Evolutionary conservation across 2,329 filamentous ascomycete species (phyloP).

Genomic region (Exophiala dermatitidis): DNA sequence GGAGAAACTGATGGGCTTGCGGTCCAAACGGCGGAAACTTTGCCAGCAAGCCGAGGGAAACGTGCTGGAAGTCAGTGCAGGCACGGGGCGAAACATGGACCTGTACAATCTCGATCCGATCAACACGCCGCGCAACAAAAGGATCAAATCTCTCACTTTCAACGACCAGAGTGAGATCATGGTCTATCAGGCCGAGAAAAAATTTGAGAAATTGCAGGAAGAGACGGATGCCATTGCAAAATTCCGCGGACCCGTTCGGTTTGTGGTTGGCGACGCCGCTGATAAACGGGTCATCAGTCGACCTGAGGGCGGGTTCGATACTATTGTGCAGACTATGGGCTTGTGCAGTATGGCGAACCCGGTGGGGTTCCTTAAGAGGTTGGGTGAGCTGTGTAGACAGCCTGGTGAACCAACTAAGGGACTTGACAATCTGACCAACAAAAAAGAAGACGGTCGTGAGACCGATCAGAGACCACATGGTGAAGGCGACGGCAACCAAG

Average conservation of each 20-base stretch:
- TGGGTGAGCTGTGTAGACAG: constrained; percentile 24
- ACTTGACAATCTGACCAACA: constrained; percentile 1
- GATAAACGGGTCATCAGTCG: constrained; percentile 14
- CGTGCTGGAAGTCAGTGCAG: constrained; percentile 45
- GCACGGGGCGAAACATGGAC: constrained; percentile 44
- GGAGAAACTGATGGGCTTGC: constrained; percentile 38
- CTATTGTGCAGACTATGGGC: constrained; percentile 46
- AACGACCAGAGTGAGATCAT: constrained; percentile 45
- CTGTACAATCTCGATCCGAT: constrained; percentile 37
- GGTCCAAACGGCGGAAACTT: constrained; percentile 37
- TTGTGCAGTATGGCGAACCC: constrained; percentile 38
- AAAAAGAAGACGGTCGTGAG: constrained; percentile 34
- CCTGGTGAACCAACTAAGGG: constrained; percentile 21
- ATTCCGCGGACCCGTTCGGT: constrained; percentile 22
- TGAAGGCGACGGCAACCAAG: constrained; percentile 22
- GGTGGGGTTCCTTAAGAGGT: constrained; percentile 19
- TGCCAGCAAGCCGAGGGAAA: constrained; percentile 39
- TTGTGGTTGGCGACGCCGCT: constrained; percentile 23
- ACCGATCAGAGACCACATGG: constrained; percentile 19
- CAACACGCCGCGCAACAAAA: constrained; percentile 28
- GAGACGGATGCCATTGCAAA: constrained; percentile 2
- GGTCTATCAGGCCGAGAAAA: constrained; percentile 40
- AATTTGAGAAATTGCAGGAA: constrained; percentile 33
- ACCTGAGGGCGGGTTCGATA: constrained; percentile 36
- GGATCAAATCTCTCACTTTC: constrained; percentile 38